Evolutionary conservation across 345 rosid species (phyloP), one percentile per base, ranked within the genome.

Genomic region (Eucalyptus sp.): DNA sequence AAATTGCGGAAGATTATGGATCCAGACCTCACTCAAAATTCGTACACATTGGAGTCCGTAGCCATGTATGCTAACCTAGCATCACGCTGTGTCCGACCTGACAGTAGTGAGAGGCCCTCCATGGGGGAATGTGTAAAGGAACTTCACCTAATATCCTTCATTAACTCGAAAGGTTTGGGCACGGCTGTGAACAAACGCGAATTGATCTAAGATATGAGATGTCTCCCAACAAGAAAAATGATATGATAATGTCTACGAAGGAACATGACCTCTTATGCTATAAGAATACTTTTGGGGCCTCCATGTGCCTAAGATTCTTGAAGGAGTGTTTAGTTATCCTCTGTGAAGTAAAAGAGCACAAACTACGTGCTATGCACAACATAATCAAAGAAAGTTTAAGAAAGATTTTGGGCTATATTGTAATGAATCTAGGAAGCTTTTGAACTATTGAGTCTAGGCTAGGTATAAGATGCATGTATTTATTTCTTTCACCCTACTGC

Each of bases 21-120:
- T 92, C 96, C 97, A n/a, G 97, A 97, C 86, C 91, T 97, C 89
- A 89, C 92, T 54, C 94, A 96, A 88, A 92, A 92, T 89, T 96
- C 98, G 66, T 96, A 94, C 95, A 92, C 95, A 87, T 91, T 96
- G 91, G 98, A 96, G 92, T 95, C 99, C 18, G 86, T 96, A 93
- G 93, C 96, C 88, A 96, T 96, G 98, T 97, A 96, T 90, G 97
- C 99, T 85, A 94, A 96, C 91, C 88, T 97, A 86, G 99, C 99
- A 90, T 96, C 99, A 41, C 94, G 99, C n/a, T 96, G 99, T 68
- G 96, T 97, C 86, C 98, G 97, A 50, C 90, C 91, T 62, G 99
- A 96, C 89, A 96, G 99, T 88, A 92, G 92, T n/a, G 98, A 96
- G 91, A 92, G 99, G 87, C 99, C 99, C 81, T 91, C 95, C 2